Conservation (phyloP, 2,329 filamentous ascomycete species). For the Albifimbria verrucaria region DNA sequence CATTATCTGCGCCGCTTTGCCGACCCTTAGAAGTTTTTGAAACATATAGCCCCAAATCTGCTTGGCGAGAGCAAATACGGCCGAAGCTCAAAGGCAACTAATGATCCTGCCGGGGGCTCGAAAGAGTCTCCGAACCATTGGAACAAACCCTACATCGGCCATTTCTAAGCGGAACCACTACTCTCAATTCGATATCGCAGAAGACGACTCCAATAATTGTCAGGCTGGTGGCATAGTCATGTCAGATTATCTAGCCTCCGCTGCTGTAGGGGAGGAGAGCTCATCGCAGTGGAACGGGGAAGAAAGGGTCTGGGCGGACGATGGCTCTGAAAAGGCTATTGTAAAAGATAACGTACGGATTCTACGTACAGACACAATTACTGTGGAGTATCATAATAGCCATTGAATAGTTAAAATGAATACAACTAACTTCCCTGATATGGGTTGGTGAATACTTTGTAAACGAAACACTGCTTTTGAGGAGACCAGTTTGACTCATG, state of each 20-base stretch:
- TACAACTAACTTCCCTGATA: no score
- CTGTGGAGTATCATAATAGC: background rate
- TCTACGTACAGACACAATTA: background rate
- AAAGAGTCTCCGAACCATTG: background rate
- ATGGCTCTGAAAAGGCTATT: background rate
- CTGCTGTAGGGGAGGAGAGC: background rate
- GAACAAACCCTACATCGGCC: background rate
- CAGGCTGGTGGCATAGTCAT: background rate
- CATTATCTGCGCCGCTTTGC: constrained; percentile 32
- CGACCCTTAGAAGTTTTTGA: constrained; percentile 32
- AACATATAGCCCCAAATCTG: constrained; percentile 22
- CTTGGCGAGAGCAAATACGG: constrained; percentile 11
- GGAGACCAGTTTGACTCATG: no score
- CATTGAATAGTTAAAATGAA: background rate
- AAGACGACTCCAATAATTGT: background rate
- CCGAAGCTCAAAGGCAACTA: background rate
- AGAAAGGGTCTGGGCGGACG: background rate
- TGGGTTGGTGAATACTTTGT: no score
- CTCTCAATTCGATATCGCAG: background rate
- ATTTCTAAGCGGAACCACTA: background rate
- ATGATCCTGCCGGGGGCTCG: background rate
- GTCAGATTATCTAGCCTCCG: background rate
- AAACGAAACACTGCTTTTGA: no score
- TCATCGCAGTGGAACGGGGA: background rate
- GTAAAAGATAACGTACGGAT: background rate